Percentiles rank a stretch among this genome's conserved stretches.
Evolutionary conservation across 495 filamentous ascomycete genomes (phyloP).

Genomic region (Trichoderma reesei): DNA sequence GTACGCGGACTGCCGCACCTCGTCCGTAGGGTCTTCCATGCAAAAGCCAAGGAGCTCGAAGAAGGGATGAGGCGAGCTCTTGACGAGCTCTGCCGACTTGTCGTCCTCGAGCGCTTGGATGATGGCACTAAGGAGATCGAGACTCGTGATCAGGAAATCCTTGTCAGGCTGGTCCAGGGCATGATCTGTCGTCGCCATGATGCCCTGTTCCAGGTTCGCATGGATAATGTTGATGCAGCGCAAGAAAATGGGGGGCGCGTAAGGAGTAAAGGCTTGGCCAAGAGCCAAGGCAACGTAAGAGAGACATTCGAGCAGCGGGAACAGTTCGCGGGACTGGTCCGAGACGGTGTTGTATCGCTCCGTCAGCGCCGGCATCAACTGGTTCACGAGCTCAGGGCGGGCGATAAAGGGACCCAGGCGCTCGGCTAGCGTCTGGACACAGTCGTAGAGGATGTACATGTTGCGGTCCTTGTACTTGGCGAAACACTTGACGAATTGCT

Average conservation of each 20-base stretch:
- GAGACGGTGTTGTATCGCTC: slow-evolving; percentile 77
- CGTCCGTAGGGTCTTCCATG: slow-evolving; percentile 86
- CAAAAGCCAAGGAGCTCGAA: slow-evolving; percentile 86
- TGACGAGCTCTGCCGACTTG: slow-evolving; percentile 66
- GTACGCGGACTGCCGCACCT: slow-evolving; percentile 93
- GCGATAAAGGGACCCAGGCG: slow-evolving; percentile 73
- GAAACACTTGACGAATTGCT: slow-evolving; percentile 89
- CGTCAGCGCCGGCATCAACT: slow-evolving; percentile 92
- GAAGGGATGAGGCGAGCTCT: slow-evolving; percentile 64
- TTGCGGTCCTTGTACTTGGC: slow-evolving; percentile 94
- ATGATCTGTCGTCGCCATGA: slow-evolving; percentile 51
- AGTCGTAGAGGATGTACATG: slow-evolving; percentile 98
- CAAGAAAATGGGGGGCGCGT: slow-evolving; percentile 70
- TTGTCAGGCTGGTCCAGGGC: slow-evolving; percentile 79
- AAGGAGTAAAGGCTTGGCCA: slow-evolving; percentile 71
- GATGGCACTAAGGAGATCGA: slow-evolving; percentile 88
- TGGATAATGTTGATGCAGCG: slow-evolving; percentile 88
- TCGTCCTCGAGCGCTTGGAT: slow-evolving; percentile 79
- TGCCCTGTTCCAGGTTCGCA: slow-evolving; percentile 70
- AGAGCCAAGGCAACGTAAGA: slow-evolving; percentile 89
- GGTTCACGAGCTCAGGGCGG: slow-evolving; percentile 63
- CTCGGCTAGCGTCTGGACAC: slow-evolving; percentile 93
- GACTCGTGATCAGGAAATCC: slow-evolving; percentile 92
- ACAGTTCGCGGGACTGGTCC: slow-evolving; percentile 87
- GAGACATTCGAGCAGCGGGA: slow-evolving; percentile 88